Evolutionary conservation across 148 eudicot species (phyloP).

Genomic region (Nyssa sinensis): DNA sequence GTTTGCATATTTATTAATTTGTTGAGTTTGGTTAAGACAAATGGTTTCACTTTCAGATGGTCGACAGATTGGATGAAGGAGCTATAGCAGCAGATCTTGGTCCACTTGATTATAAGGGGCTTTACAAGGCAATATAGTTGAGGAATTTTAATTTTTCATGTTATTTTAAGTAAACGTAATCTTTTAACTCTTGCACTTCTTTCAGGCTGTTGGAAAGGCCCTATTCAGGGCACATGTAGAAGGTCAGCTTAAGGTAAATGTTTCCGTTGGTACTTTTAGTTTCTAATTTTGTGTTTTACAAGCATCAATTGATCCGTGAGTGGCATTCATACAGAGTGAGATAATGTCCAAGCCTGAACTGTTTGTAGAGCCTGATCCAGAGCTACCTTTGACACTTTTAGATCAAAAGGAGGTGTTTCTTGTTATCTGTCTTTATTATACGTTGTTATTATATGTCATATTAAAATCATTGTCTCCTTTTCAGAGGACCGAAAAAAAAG

Average conservation of each 20-base stretch:
- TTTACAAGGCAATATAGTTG: slow-evolving; percentile 71
- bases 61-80: slow-evolving; percentile 93
- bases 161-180: not conserved
- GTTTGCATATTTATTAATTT: not conserved
- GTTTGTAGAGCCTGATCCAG: slow-evolving; percentile 96
- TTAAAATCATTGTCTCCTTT: not conserved
- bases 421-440: not conserved
- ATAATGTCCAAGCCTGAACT: slow-evolving; percentile 97
- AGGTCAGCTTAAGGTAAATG: slow-evolving; percentile 87
- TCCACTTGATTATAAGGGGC: slow-evolving; percentile 93
- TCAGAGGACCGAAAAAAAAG: not conserved
- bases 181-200: slow-evolving; percentile 16
- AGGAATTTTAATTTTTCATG: not conserved
- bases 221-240: slow-evolving; percentile 98
- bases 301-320: slow-evolving; percentile 15
- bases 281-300: slow-evolving; percentile 1
- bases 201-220: slow-evolving; percentile 99
- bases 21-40: not conserved
- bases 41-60: slow-evolving; percentile 56
- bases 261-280: not conserved
- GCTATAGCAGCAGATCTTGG: slow-evolving; percentile 71
- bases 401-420: slow-evolving; percentile 92
- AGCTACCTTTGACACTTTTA: slow-evolving; percentile 86
- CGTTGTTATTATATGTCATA: not conserved
- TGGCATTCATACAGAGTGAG: slow-evolving; percentile 64